Percentiles rank a stretch among this genome's conserved stretches.
Evolutionary conservation across 176 grass and related monocot species (phyloP).

Genomic region (Carex littledalei): DNA sequence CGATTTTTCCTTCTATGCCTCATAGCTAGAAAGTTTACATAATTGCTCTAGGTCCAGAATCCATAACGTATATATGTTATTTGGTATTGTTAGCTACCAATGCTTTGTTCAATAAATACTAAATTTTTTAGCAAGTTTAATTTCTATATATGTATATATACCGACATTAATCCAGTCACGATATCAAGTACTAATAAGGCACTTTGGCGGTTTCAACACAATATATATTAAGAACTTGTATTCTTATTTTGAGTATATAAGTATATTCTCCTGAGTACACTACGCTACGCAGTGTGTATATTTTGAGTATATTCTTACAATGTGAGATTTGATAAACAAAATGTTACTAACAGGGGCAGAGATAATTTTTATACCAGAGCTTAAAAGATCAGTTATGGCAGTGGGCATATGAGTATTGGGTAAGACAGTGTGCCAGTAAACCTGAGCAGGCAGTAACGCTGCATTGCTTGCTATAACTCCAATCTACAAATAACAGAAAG

Average conservation of each 20-base stretch:
- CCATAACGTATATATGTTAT: background rate
- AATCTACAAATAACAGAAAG: conserved; percentile 17
- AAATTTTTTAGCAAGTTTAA: background rate
- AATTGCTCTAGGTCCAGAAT: background rate
- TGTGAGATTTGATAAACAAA: background rate
- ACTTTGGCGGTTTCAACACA: background rate
- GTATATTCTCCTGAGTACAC: background rate
- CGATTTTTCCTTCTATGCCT: too few relatives aligned
- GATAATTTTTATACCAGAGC: background rate
- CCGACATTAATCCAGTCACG: background rate
- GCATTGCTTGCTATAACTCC: conserved; percentile 16
- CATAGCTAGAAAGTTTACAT: too few relatives aligned
- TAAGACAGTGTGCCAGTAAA: conserved; percentile 29
- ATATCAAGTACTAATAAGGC: background rate
- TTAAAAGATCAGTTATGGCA: conserved; percentile 25
- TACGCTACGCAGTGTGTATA: background rate
- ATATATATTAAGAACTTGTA: background rate
- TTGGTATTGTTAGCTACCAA: background rate
- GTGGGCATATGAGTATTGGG: conserved; percentile 34
- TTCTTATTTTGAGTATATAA: background rate
- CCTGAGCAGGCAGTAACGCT: conserved; percentile 12
- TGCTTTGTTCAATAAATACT: background rate
- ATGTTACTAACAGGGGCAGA: background rate
- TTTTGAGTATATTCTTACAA: background rate
- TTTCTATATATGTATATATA: background rate